Percentiles rank a stretch among this genome's conserved stretches.
phyloP scores from a whole-genome alignment of 1,139 yeast species.

The Hansenula lynferdii region DNA sequence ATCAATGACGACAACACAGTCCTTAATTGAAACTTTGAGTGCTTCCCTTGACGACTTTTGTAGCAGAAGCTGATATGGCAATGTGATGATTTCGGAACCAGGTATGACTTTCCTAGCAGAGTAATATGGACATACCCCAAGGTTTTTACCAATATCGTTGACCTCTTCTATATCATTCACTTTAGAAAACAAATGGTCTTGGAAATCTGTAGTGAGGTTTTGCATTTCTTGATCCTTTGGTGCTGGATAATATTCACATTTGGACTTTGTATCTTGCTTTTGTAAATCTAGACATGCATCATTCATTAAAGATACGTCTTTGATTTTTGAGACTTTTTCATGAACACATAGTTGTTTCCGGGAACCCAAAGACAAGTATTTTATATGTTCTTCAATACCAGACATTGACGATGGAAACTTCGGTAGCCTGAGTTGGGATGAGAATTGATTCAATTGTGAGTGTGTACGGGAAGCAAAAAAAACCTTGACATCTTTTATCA shows the following conservation, averaged over 20 bases:
- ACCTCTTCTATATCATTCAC: constrained; percentile 85
- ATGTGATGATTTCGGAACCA: constrained; percentile 62
- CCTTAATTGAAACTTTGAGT: constrained; percentile 53
- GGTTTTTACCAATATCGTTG: constrained; percentile 49
- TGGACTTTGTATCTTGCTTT: constrained; percentile 26
- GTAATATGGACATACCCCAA: constrained; percentile 79
- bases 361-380: constrained; percentile 71
- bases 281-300: constrained; percentile 82
- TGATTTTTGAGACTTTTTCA: constrained; percentile 46
- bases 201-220: constrained; percentile 37
- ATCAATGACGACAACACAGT: constrained; percentile 75
- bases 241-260: constrained; percentile 19
- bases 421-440: constrained; percentile 65
- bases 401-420: constrained; percentile 57
- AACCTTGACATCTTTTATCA: constrained; percentile 43
- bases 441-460: constrained; percentile 81
- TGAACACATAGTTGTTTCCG: constrained; percentile 84
- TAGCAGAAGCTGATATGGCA: constrained; percentile 81
- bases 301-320: constrained; percentile 55
- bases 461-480: constrained; percentile 85
- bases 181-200: constrained; percentile 55
- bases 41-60: constrained; percentile 60
- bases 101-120: constrained; percentile 53
- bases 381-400: constrained; percentile 40
- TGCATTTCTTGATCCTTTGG: constrained; percentile 11